These are phyloP conservation scores for Wallacemonas sp. DNA, from an alignment of 208 protist species.

Conservation along the genomic window DNA sequence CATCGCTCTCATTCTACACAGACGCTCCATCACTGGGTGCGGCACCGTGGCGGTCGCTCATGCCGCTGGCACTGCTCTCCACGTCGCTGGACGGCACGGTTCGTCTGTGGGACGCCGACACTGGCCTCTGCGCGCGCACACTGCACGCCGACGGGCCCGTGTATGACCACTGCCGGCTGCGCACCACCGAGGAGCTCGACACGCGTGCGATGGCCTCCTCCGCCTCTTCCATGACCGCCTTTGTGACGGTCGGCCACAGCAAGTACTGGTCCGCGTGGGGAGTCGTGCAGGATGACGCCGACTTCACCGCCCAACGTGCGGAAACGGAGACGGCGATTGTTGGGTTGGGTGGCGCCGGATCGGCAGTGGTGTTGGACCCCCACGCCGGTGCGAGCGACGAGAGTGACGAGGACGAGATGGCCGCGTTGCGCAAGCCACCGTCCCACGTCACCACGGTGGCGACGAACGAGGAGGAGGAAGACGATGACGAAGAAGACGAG, in stretches of 20 bases:
- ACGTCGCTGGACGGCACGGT: conserved; percentile 82
- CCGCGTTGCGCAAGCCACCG: conserved; percentile 13
- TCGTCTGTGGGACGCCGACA: conserved; percentile 75
- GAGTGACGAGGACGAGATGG: conserved; percentile 30
- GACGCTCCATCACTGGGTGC: conserved; percentile 13
- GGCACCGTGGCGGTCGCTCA: conserved; percentile 11
- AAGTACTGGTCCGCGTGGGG: conserved; percentile 79
- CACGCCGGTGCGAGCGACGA: not conserved
- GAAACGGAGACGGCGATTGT: conserved; percentile 23
- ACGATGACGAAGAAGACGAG: conserved; percentile 41
- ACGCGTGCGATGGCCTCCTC: not conserved
- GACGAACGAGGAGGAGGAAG: conserved; percentile 25
- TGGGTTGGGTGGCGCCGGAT: not conserved
- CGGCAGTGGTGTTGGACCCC: conserved; percentile 4
- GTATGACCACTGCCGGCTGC: conserved; percentile 54
- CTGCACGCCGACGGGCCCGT: conserved; percentile 49
- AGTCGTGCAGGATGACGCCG: conserved; percentile 14
- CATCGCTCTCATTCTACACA: conserved; percentile 64
- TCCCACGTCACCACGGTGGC: not conserved
- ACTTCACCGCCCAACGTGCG: conserved; percentile 7
- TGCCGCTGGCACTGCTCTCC: conserved; percentile 55
- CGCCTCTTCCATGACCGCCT: conserved; percentile 3
- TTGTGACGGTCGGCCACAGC: conserved; percentile 31
- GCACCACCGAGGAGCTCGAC: not conserved
- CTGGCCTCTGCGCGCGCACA: conserved; percentile 48